Base-by-base conservation (phyloP, 2,329 filamentous ascomycete species). In the Aspergillus hortae region DNA sequence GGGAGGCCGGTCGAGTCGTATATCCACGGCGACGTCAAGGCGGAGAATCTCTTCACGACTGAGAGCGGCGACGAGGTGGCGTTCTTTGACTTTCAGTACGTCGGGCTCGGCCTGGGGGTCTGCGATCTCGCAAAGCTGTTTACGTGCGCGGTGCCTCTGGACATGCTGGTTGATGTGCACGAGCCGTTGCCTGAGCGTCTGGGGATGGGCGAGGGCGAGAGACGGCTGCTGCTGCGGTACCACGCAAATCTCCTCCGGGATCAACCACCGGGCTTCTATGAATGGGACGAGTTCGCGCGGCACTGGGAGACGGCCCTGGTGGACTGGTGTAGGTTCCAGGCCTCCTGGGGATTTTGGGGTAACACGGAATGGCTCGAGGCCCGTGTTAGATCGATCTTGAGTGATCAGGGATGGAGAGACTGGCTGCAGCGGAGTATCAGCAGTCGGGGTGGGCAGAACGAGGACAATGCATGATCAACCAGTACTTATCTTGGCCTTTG, bases 41-140 rank as follows among this genome's bases (percentile, higher is more conserved):
- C 81, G 0, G 84, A 87, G 58, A 88, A 88, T 53, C 74, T 88
- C 6, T 87, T 87, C 60, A 82, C 81, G 0, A 82, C 72, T 0
- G 52, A 61, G 0, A 57, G 64, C 0, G 82, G 80, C 1, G 67
- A 78, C 2, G 53, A 70, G 3, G 82, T 84, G 1, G 84, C 82
- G 0, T 85, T 88, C 56, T 87, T 84, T 60, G 86, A 88, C 62
- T 88, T 88, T 51, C 85, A 88, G 58, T 88, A 88, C 57, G 78
- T 81, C 0, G 86, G 86, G 0, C 66, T 86, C 0, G 85, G 85
- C 0, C 64, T 87, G 0, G 85, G 85, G 0, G 84, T 83, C 0
- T 85, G 84, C 56, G 86, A 88, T 63, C 70, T 88, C 0, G 84
- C 84, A 2, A 87, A 87, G 61, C 66, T 87, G 0, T 85, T 87